Evolutionary conservation across 2,329 filamentous ascomycete species (phyloP), one percentile per base, ranked within the genome.

Genomic region (Zelopaecilomyces penicillatus): DNA sequence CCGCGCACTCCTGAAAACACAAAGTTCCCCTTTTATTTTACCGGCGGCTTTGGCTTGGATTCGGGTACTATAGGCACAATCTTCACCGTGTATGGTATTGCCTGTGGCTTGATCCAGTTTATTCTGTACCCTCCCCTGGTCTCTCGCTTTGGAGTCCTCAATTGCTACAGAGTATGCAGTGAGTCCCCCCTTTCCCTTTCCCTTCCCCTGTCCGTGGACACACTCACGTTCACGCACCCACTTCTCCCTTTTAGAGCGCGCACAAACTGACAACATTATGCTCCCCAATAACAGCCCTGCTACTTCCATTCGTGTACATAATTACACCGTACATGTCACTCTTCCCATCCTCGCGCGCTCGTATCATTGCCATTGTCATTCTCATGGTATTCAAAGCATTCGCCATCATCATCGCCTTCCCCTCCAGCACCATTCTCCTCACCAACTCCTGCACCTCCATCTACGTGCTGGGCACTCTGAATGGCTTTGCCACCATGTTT

Each of bases 401-500:
- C 44, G 78, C 76, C 34, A 80, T 82, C 47, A 93, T 94, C 51
- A 83, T 96, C 57, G 85, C 85, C 1, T 96, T 96, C 61, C 91
- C 93, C 0, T 93, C 87, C 57, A 83, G 78, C 28, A 95, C 87
- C 5, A 96, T 97, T 54, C 72, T 97, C 39, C 75, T 97, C 33
- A 96, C 90, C 29, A 96, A 96, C 65, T 87, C 83, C 7, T 88
- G 88, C 4, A 66, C 74, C 1, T 89, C 83, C 44, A 68, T 95
- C 11, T 56, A 54, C 37, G 78, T 95, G 7, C 75, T 97, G 5
- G 90, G 89, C 1, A 96, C 90, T 0, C 68, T 97, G 44, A 97
- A 97, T 57, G 93, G 91, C 3, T 81, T 95, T 49, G 90, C 88
- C 0, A 95, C 90, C 0, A 85, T 83, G 45, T 80, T 90, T 31